These are phyloP conservation scores for Zopfia rhizophila DNA, from an alignment of 2,329 filamentous ascomycete species.

Conservation along the genomic window DNA sequence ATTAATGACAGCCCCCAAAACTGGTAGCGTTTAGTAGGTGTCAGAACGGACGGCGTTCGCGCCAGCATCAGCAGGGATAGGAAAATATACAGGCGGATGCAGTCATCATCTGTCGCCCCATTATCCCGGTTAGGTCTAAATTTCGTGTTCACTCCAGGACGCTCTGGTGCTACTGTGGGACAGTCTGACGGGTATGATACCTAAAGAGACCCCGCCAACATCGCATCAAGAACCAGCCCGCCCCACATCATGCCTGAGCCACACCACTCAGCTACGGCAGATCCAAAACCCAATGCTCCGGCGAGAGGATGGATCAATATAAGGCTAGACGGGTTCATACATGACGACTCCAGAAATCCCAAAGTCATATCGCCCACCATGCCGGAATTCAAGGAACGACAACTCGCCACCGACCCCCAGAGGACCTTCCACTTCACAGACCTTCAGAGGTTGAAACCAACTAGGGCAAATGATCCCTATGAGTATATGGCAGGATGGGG, in stretches of 20 bases:
- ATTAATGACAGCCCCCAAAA: slow-evolving; percentile 15
- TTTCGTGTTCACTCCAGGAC: slow-evolving; percentile 23
- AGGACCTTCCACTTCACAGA: slow-evolving; percentile 53
- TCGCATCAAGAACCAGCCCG: slow-evolving; percentile 33
- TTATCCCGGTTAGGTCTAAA: slow-evolving; percentile 32
- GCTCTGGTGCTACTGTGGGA: slow-evolving; percentile 23
- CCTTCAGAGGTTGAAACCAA: slow-evolving; percentile 50
- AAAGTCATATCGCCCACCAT: slow-evolving; percentile 29
- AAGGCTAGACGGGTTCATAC: slow-evolving; percentile 31
- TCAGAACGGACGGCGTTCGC: slow-evolving; percentile 28
- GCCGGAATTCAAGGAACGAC: slow-evolving; percentile 46
- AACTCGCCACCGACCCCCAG: slow-evolving; percentile 48
- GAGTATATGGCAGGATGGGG: slow-evolving; percentile 52
- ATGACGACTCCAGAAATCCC: slow-evolving; percentile 15
- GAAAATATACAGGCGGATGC: slow-evolving; percentile 24
- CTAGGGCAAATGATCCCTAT: slow-evolving; percentile 51
- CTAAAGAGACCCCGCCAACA: slow-evolving; percentile 40
- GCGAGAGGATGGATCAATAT: slow-evolving; percentile 38
- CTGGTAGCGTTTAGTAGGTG: slow-evolving; percentile 13
- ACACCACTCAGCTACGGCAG: slow-evolving; percentile 45
- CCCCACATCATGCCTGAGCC: slow-evolving; percentile 46
- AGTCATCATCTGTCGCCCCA: slow-evolving; percentile 27
- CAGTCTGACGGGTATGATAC: slow-evolving; percentile 27
- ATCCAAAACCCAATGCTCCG: slow-evolving; percentile 32
- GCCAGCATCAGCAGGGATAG: slow-evolving; percentile 23